Percentiles rank a stretch among this genome's conserved stretches.
Conservation (phyloP, 2,329 filamentous ascomycete species). For the Pseudogymnoascus sp. region DNA sequence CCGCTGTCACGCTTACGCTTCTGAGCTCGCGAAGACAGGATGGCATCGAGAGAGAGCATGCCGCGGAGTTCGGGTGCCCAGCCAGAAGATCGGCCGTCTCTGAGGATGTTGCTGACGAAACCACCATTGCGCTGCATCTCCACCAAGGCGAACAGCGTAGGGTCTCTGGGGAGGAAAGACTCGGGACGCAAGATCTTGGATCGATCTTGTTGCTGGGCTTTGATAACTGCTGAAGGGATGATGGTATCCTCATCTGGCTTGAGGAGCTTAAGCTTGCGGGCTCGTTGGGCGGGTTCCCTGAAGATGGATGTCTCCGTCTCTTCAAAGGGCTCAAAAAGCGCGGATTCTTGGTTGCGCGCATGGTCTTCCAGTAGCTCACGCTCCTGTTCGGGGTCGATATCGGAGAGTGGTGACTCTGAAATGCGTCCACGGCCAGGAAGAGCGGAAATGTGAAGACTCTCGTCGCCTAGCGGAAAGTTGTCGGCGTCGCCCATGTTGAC, state of each 20-base stretch:
- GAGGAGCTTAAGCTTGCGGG: slow-evolving; percentile 74
- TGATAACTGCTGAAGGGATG: slow-evolving; percentile 68
- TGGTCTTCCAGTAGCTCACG: slow-evolving; percentile 49
- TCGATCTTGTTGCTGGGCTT: slow-evolving; percentile 76
- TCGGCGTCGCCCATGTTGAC: slow-evolving; percentile 54
- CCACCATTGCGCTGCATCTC: slow-evolving; percentile 86
- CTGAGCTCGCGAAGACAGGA: slow-evolving; percentile 67
- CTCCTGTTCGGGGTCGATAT: slow-evolving; percentile 57
- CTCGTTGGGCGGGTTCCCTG: slow-evolving; percentile 62
- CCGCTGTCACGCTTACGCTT: slow-evolving; percentile 93
- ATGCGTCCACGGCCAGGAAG: slow-evolving; percentile 48
- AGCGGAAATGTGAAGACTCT: slow-evolving; percentile 46
- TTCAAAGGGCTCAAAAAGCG: slow-evolving; percentile 49
- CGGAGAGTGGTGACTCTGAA: slow-evolving; percentile 62
- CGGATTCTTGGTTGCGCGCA: slow-evolving; percentile 39
- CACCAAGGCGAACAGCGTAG: slow-evolving; percentile 76
- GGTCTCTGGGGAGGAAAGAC: slow-evolving; percentile 78
- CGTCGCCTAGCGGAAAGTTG: slow-evolving; percentile 47
- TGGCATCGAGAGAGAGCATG: slow-evolving; percentile 79
- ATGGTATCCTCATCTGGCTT: slow-evolving; percentile 74
- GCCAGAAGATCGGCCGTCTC: slow-evolving; percentile 64
- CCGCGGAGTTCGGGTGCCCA: slow-evolving; percentile 92
- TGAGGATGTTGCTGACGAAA: slow-evolving; percentile 81
- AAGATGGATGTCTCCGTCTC: slow-evolving; percentile 50
- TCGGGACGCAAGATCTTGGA: slow-evolving; percentile 78